phyloP scores from a whole-genome alignment of 495 filamentous ascomycete species.

The Tuber melanosporum region DNA sequence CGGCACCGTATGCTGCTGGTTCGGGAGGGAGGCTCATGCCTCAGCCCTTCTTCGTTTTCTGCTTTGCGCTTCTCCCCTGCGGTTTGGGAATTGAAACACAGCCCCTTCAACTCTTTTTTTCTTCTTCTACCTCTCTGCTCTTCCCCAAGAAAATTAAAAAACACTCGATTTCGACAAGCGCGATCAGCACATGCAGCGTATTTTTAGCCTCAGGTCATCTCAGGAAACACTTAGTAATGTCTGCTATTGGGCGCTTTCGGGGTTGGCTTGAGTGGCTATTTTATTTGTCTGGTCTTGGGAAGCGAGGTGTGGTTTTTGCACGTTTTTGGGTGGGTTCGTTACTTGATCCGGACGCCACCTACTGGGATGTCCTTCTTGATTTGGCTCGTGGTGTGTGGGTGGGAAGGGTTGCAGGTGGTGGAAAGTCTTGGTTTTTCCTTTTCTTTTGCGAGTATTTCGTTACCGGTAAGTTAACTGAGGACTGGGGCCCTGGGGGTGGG shows the following conservation, averaged over 20 bases:
- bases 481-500: no score
- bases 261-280: conserved; percentile 23
- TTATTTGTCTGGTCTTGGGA: conserved; percentile 27
- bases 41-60: background rate
- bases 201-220: background rate
- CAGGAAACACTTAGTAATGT: background rate
- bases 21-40: background rate
- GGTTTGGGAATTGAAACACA: conserved; percentile 2
- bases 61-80: background rate
- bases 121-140: background rate
- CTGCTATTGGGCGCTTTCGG: background rate
- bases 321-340: conserved; percentile 7
- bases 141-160: background rate
- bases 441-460: background rate
- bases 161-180: background rate
- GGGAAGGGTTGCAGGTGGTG: background rate
- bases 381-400: background rate
- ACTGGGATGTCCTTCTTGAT: background rate
- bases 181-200: background rate
- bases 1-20: background rate
- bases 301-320: conserved; percentile 27
- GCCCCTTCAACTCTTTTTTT: conserved; percentile 4
- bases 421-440: background rate
- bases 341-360: background rate
- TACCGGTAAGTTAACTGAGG: background rate